Evolutionary conservation across 352 stramenopile genomes (phyloP).

Genomic region (Phytophthora quininea): DNA sequence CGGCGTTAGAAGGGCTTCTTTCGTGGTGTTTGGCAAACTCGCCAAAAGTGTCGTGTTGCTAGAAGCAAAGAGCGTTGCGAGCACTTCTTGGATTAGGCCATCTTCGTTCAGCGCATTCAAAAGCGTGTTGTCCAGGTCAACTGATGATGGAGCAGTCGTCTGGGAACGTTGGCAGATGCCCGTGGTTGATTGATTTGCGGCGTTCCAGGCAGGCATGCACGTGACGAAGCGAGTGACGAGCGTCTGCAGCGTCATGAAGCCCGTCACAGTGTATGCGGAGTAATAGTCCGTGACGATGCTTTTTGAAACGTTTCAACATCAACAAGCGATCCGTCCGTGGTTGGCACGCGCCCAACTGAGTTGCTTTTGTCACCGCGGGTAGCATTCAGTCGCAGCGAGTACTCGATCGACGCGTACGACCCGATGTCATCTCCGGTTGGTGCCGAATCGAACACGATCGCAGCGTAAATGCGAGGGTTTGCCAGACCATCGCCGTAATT

Average conservation of each 20-base stretch:
- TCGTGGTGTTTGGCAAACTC: conserved; percentile 19
- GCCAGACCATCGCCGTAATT: conserved; percentile 43
- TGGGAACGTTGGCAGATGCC: conserved; percentile 49
- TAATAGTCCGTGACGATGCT: conserved; percentile 40
- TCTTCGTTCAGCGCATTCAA: conserved; percentile 37
- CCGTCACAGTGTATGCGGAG: conserved; percentile 44
- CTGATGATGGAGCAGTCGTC: conserved; percentile 24
- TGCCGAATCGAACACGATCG: conserved; percentile 56
- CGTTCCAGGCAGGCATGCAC: conserved; percentile 58
- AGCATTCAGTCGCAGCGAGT: conserved; percentile 64
- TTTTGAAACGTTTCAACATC: conserved; percentile 38
- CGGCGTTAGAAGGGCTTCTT: conserved; percentile 26
- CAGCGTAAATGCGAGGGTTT: conserved; percentile 56
- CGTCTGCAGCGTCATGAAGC: conserved; percentile 67
- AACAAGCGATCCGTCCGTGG: conserved; percentile 35
- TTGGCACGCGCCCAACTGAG: conserved; percentile 25
- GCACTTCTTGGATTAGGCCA: conserved; percentile 35
- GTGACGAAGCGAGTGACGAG: conserved; percentile 62
- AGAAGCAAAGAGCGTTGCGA: conserved; percentile 9
- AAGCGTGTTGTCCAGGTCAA: conserved; percentile 33
- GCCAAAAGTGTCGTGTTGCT: conserved; percentile 12
- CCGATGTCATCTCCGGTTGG: conserved; percentile 43
- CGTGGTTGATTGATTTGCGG: conserved; percentile 39
- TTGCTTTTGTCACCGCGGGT: conserved; percentile 24
- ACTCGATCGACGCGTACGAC: conserved; percentile 52